phyloP scores from a whole-genome alignment of 2,329 filamentous ascomycete genomes.

The Fusarium keratoplasticum region DNA sequence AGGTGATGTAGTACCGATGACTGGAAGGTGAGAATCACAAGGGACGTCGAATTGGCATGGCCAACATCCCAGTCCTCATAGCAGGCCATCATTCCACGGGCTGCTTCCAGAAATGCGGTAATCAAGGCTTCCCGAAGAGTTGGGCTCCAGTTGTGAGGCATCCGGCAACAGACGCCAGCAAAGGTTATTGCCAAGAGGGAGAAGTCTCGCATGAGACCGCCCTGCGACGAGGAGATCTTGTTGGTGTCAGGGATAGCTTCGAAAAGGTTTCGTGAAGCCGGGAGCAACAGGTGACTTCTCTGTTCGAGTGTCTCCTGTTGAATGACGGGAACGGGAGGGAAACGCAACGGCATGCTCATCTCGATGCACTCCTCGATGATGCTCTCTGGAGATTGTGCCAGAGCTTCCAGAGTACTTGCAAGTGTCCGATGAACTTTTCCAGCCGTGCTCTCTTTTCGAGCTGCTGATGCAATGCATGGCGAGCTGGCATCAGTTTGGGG shows the following conservation, averaged over 20 bases:
- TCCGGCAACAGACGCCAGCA: constrained; percentile 2
- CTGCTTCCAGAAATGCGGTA: constrained; percentile 7
- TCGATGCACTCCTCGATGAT: constrained; percentile 1
- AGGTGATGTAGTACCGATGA: constrained; percentile 12
- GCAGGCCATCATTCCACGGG: constrained; percentile 8
- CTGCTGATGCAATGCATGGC: neutral
- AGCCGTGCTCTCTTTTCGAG: neutral
- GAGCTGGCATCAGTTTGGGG: neutral
- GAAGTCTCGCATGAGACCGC: constrained; percentile 4
- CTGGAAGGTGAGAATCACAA: constrained; percentile 7
- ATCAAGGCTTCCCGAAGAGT: neutral
- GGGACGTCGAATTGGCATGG: constrained; percentile 10
- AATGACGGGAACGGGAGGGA: neutral
- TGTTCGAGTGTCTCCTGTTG: neutral
- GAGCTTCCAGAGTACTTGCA: neutral
- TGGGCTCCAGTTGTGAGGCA: neutral
- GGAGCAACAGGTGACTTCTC: neutral
- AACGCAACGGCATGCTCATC: neutral
- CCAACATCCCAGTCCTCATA: constrained; percentile 18
- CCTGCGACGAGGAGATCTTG: neutral
- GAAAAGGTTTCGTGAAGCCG: neutral
- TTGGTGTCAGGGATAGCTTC: neutral
- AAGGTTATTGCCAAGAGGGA: too few species aligned
- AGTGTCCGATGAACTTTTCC: constrained; percentile 1
- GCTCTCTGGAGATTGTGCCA: neutral